phyloP scores from a whole-genome alignment of 257 asterid species.

The Nicotiana sylvestris region DNA sequence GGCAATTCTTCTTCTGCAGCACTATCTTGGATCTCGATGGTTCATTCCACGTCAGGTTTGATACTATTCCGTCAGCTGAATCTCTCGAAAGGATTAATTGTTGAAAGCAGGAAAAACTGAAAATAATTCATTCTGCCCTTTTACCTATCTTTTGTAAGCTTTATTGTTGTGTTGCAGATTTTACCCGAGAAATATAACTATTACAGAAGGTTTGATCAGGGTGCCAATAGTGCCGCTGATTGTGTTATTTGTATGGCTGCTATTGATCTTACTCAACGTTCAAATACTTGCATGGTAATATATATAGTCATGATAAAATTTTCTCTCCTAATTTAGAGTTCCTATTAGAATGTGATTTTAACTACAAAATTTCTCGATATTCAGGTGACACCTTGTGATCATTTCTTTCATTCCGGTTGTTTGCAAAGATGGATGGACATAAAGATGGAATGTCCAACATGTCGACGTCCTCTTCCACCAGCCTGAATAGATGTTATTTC shows the following conservation, averaged over 20 bases:
- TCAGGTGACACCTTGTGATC: slow-evolving; percentile 94
- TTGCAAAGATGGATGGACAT: slow-evolving; percentile 98
- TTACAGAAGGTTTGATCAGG: slow-evolving; percentile 67
- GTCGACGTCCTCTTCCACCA: slow-evolving; percentile 95
- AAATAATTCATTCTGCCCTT: not conserved
- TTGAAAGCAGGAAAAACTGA: slow-evolving; percentile 6
- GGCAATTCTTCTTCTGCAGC: slow-evolving; percentile 74
- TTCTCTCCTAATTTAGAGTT: not conserved
- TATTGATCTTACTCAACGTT: slow-evolving; percentile 59
- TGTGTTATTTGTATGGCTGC: slow-evolving; percentile 96
- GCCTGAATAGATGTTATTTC: slow-evolving; percentile 39
- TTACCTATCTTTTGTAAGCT: not conserved
- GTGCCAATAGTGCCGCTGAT: slow-evolving; percentile 54
- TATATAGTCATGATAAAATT: not conserved
- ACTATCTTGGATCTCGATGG: slow-evolving; percentile 90
- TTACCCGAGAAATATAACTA: slow-evolving; percentile 91
- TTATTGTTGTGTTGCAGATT: slow-evolving; percentile 44
- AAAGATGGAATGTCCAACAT: slow-evolving; percentile 99
- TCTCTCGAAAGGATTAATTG: not conserved
- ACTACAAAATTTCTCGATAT: not conserved
- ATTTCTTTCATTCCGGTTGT: slow-evolving; percentile 88
- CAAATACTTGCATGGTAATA: slow-evolving; percentile 90
- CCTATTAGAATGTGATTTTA: not conserved
- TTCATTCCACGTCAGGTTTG: slow-evolving; percentile 92
- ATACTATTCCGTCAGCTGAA: not conserved